Evolutionary conservation across 805 yeast genomes (phyloP).

Genomic region (Lipomyces lipofer): DNA sequence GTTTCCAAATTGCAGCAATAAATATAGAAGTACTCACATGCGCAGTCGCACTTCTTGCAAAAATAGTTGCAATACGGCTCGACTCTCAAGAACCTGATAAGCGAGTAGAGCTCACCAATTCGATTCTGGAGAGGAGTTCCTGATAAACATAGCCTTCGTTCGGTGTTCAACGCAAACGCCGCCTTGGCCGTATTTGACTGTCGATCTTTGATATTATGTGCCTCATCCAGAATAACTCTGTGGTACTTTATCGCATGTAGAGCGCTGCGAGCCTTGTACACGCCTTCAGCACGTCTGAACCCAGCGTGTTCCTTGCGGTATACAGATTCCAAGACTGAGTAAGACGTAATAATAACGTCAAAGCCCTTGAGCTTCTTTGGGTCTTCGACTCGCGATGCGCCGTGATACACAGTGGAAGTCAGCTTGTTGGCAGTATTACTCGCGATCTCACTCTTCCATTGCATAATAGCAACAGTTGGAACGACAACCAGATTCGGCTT

Average conservation of each 20-base stretch:
- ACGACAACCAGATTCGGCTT: constrained; percentile 88
- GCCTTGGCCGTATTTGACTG: constrained; percentile 92
- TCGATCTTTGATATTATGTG: constrained; percentile 95
- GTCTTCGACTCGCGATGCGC: constrained; percentile 69
- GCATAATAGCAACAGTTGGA: constrained; percentile 98
- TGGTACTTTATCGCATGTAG: constrained; percentile 75
- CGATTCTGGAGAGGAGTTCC: constrained; percentile 97
- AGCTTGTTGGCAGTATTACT: constrained; percentile 74
- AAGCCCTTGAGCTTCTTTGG: constrained; percentile 56
- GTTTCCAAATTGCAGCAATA: neutral
- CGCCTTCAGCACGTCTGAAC: constrained; percentile 67
- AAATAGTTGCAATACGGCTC: constrained; percentile 86
- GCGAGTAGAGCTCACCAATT: constrained; percentile 93
- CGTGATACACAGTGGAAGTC: constrained; percentile 76
- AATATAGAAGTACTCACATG: constrained; percentile 36
- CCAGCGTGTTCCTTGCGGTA: constrained; percentile 83
- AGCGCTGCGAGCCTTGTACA: constrained; percentile 71
- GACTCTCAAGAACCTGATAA: constrained; percentile 79
- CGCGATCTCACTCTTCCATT: constrained; percentile 93
- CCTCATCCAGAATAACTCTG: constrained; percentile 90
- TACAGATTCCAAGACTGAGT: constrained; percentile 82
- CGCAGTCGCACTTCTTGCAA: constrained; percentile 91
- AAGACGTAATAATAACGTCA: constrained; percentile 83
- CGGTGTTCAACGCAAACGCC: constrained; percentile 69
- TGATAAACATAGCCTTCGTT: constrained; percentile 85